These are phyloP conservation scores for Myochromella boudieri DNA, from an alignment of 768 basidiomycete species.

Conservation along the genomic window DNA sequence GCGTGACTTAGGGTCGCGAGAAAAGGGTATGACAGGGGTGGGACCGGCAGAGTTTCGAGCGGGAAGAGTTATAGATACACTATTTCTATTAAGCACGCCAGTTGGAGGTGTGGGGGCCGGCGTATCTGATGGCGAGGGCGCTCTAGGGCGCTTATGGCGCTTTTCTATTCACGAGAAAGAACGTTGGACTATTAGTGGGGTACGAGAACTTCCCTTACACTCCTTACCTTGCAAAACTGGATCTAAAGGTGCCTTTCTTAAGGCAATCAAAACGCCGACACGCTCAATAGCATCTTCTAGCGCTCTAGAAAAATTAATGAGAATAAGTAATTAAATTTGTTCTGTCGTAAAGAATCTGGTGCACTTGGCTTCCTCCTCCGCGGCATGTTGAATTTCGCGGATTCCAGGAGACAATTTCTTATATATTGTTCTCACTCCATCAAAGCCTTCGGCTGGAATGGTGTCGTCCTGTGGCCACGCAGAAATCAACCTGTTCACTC, in stretches of 20 bases:
- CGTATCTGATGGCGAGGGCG: constrained; percentile 65
- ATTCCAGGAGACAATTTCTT: constrained; percentile 63
- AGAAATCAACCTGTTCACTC: constrained; percentile 71
- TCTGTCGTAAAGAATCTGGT: constrained; percentile 2
- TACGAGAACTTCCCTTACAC: not conserved
- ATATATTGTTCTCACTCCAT: constrained; percentile 59
- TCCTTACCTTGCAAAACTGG: constrained; percentile 50
- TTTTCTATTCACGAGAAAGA: constrained; percentile 47
- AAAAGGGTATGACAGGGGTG: constrained; percentile 45
- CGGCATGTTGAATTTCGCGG: constrained; percentile 55
- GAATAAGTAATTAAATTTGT: not conserved
- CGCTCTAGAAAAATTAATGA: constrained; percentile 44
- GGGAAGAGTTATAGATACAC: constrained; percentile 56
- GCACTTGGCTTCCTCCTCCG: constrained; percentile 68
- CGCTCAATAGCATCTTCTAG: constrained; percentile 73
- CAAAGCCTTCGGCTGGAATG: constrained; percentile 65
- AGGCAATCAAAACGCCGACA: constrained; percentile 65
- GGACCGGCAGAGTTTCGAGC: constrained; percentile 62
- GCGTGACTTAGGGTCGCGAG: constrained; percentile 67
- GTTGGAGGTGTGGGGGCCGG: constrained; percentile 38
- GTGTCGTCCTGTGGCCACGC: constrained; percentile 74
- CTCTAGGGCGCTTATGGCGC: constrained; percentile 73
- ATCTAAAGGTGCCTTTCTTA: constrained; percentile 68
- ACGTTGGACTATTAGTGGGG: not conserved
- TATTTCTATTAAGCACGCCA: constrained; percentile 35